Conservation (phyloP, 2,329 filamentous ascomycete species). For the Blastomyces silverae region DNA sequence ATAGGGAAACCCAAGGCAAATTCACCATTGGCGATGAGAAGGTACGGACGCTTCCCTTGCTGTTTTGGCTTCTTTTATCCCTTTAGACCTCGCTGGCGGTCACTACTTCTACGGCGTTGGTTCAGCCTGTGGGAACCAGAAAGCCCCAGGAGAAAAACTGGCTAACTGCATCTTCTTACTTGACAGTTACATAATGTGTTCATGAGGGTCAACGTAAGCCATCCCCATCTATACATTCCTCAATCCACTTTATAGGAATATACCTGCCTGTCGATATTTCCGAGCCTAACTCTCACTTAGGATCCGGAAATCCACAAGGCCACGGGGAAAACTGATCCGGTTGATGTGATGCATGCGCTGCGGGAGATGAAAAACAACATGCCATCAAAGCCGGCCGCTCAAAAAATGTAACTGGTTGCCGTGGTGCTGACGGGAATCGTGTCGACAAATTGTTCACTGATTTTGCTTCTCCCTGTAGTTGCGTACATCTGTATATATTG, state of each 20-base stretch:
- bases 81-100: neutral
- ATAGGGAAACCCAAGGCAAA: slow-evolving; percentile 84
- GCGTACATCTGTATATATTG: neutral
- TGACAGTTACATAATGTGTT: slow-evolving; percentile 84
- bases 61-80: slow-evolving; percentile 2
- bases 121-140: slow-evolving; percentile 11
- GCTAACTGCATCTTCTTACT: slow-evolving; percentile 11
- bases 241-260: neutral
- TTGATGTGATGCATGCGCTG: slow-evolving; percentile 77
- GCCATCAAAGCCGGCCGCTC: slow-evolving; percentile 6
- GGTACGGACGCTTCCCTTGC: slow-evolving; percentile 44
- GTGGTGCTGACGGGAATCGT: neutral
- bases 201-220: slow-evolving; percentile 72
- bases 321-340: slow-evolving; percentile 70
- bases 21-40: slow-evolving; percentile 98
- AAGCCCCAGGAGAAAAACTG: slow-evolving; percentile 12
- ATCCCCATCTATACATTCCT: slow-evolving; percentile 1
- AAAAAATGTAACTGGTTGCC: neutral
- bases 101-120: neutral
- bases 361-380: slow-evolving; percentile 70
- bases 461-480: neutral
- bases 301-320: slow-evolving; percentile 78
- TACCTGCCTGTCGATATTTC: neutral
- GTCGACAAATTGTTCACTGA: neutral
- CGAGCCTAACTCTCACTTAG: slow-evolving; percentile 35